Percentiles rank a stretch among this genome's conserved stretches.
Evolutionary conservation across 495 filamentous ascomycete genomes (phyloP).

Genomic region (Thermothielavioides terrestris): DNA sequence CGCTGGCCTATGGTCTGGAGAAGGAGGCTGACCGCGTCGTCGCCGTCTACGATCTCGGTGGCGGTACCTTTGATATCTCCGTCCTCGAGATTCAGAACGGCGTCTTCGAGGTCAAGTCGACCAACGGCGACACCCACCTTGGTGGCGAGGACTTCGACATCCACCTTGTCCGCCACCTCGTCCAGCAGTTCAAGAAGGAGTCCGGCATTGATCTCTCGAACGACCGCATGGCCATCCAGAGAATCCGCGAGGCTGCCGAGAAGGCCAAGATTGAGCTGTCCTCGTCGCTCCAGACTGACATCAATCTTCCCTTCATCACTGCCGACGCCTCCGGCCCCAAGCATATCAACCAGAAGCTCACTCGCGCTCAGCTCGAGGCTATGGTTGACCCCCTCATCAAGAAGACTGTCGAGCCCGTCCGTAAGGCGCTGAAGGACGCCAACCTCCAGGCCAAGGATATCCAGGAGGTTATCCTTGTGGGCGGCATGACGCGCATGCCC

Average conservation of each 20-base stretch:
- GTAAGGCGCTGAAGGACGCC: constrained; percentile 97
- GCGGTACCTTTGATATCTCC: constrained; percentile 98
- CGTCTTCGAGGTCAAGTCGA: constrained; percentile 98
- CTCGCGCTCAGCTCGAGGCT: constrained; percentile 82
- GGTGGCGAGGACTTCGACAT: constrained; percentile 99
- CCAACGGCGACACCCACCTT: constrained; percentile 96
- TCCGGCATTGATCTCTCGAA: constrained; percentile 80
- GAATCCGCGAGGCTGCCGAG: constrained; percentile 98
- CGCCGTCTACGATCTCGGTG: constrained; percentile 95
- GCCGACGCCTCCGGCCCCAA: constrained; percentile 89
- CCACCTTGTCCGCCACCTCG: constrained; percentile 85
- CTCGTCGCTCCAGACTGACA: constrained; percentile 92
- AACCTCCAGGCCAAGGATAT: constrained; percentile 90
- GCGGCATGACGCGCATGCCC: constrained; percentile 99
- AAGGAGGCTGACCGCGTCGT: constrained; percentile 86
- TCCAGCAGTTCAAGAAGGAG: constrained; percentile 94
- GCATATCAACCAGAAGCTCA: constrained; percentile 95
- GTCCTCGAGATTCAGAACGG: constrained; percentile 96
- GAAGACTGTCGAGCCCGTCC: constrained; percentile 82
- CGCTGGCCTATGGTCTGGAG: constrained; percentile 90
- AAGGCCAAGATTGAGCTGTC: constrained; percentile 99
- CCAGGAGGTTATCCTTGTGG: constrained; percentile 97
- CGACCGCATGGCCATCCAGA: constrained; percentile 98
- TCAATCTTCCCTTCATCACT: constrained; percentile 98
- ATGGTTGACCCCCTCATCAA: constrained; percentile 87